Conservation (phyloP, 2,329 filamentous ascomycete genomes). For the Penicillium corylophilum region DNA sequence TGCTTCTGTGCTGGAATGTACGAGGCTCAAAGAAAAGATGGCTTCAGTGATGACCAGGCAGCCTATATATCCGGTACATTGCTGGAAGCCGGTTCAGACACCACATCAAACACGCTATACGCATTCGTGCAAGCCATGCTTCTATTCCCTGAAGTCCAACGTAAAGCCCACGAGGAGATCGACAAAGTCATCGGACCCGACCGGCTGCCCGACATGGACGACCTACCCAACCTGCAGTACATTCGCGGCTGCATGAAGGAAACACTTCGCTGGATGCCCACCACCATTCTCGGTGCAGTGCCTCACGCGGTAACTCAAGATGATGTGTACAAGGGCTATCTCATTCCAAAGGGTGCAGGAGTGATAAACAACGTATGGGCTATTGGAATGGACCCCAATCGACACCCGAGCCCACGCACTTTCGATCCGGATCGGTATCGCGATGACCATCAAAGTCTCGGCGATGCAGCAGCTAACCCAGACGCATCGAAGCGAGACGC, state of each 20-base stretch:
- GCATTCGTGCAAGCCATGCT: constrained; percentile 52
- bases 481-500: constrained; percentile 50
- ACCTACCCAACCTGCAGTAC: constrained; percentile 34
- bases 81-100: constrained; percentile 51
- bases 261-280: constrained; percentile 41
- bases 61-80: constrained; percentile 33
- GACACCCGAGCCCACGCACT: constrained; percentile 39
- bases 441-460: constrained; percentile 32
- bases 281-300: constrained; percentile 44
- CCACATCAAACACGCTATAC: constrained; percentile 50
- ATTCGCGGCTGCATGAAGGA: constrained; percentile 36
- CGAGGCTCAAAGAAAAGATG: constrained; percentile 31
- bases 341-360: constrained; percentile 50
- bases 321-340: constrained; percentile 50
- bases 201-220: constrained; percentile 34
- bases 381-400: constrained; percentile 44
- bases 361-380: constrained; percentile 48
- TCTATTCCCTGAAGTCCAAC: constrained; percentile 47
- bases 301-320: constrained; percentile 52
- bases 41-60: constrained; percentile 35
- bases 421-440: constrained; percentile 43
- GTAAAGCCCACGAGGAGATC: constrained; percentile 41
- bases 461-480: constrained; percentile 35
- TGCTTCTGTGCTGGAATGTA: constrained; percentile 30
- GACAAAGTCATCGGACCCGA: constrained; percentile 32